Conservation (phyloP, 1,284 basidiomycete genomes). For the Cryptococcus amylolentus region DNA sequence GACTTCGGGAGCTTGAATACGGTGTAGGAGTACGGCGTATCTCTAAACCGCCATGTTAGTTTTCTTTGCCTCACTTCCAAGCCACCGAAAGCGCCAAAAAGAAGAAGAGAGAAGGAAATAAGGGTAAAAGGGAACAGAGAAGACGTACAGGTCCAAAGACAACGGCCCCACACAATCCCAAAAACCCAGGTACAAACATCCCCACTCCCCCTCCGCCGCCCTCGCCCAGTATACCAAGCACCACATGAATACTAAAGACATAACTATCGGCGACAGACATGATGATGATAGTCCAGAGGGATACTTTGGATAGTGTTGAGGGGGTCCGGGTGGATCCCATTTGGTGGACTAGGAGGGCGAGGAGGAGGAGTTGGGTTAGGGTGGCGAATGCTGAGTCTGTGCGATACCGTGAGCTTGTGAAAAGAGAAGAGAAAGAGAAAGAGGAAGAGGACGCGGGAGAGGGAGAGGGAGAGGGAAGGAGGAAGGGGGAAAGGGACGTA, state of each 20-base stretch:
- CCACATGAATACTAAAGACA: constrained; percentile 77
- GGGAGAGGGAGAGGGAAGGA: neutral
- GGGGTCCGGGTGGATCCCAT: constrained; percentile 71
- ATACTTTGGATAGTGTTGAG: constrained; percentile 69
- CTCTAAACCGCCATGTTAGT: constrained; percentile 55
- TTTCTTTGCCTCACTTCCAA: neutral
- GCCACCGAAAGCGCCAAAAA: no score
- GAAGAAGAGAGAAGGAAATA: neutral
- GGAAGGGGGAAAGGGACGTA: constrained; percentile 48
- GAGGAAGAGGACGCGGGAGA: neutral
- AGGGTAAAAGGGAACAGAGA: neutral
- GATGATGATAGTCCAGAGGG: constrained; percentile 72
- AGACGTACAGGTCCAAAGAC: constrained; percentile 47
- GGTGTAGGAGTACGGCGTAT: constrained; percentile 72
- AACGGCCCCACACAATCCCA: constrained; percentile 53
- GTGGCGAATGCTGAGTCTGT: constrained; percentile 70
- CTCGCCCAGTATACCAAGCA: constrained; percentile 74
- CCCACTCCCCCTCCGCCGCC: constrained; percentile 61
- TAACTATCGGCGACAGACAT: constrained; percentile 74
- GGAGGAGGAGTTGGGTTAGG: constrained; percentile 63
- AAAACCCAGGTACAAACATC: constrained; percentile 73
- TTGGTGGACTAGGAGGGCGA: constrained; percentile 68
- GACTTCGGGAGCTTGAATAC: constrained; percentile 77
- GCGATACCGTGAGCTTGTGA: neutral
- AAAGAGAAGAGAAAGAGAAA: neutral